Evolutionary conservation across 306 rosid genomes (phyloP).

Genomic region (Parietaria judaica): DNA sequence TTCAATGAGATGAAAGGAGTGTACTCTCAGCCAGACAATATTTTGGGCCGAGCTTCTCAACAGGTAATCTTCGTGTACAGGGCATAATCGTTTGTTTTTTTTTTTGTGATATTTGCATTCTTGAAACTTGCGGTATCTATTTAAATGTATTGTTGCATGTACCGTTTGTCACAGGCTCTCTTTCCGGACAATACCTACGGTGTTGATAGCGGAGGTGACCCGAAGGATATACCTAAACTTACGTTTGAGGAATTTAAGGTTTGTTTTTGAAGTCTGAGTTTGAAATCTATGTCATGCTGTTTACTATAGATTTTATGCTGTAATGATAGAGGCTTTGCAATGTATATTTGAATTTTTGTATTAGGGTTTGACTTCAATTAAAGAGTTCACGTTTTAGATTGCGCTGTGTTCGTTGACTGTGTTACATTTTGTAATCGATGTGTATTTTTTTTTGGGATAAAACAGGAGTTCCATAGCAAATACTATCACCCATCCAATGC

Average conservation of each 20-base stretch:
- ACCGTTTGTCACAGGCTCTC: conserved; percentile 56
- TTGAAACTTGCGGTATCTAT: not conserved
- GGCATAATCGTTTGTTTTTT: conserved; percentile 8
- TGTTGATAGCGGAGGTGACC: conserved; percentile 99
- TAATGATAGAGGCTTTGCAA: not conserved
- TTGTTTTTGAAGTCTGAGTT: conserved; percentile 3
- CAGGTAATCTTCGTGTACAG: conserved; percentile 56
- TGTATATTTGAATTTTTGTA: too few relatives aligned
- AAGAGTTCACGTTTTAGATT: not conserved
- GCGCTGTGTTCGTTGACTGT: not conserved
- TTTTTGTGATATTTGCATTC: conserved; percentile 8
- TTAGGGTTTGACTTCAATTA: too few relatives aligned
- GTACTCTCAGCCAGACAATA: conserved; percentile 93
- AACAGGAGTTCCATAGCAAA: conserved; percentile 89
- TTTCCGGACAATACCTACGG: conserved; percentile 92
- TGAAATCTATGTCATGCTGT: not conserved
- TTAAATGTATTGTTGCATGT: conserved; percentile 8
- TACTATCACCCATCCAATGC: conserved; percentile 95
- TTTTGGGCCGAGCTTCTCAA: conserved; percentile 76
- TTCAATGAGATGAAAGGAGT: conserved; percentile 99
- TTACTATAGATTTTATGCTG: not conserved
- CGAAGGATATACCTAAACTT: conserved; percentile 79
- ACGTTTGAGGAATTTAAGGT: conserved; percentile 90
- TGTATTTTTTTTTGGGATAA: conserved; percentile 9
- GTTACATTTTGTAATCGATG: not conserved